Evolutionary conservation across 257 asterid genomes (phyloP), one percentile per base, ranked within the genome.

Genomic region (Striga asiatica): DNA sequence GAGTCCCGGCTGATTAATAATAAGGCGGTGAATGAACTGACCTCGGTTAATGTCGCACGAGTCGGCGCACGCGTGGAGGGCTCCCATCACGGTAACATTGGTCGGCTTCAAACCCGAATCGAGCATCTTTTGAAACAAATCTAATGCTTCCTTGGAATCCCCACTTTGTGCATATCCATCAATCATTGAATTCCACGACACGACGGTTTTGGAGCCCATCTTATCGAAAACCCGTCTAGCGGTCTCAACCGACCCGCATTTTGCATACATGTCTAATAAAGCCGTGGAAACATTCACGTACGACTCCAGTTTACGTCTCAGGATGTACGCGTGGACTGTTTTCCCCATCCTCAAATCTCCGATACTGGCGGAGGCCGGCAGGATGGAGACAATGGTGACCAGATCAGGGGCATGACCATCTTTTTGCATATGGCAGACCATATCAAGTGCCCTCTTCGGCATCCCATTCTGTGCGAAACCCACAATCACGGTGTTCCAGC

Each of bases 141-240:
- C 38, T 39, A 91, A 60, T 1, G 98, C 94, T 56, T 87, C 94
- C 61, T 75, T 77, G 0, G 93, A 73, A 54, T 82, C 66, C 61
- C 92, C 96, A 68, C 49, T 69, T 63, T 83, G 95, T 5, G 95
- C 82, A 70, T 80, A 78, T 17, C 95, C 98, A 65, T 87, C 96
- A 21, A 91, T 82, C 87, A 91, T 78, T 0, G 96, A 73, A 54
- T 91, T 91, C 96, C 94, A 77, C 1, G 96, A 87, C 16, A 91
- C 96, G 13, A 84, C 92, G 1, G 85, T 76, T 76, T 61, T 81
- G 4, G 63, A 61, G 53, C 59, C 66, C 85, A 91, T 91, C 47
- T 64, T 51, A 53, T 87, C 94, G 38, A 91, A 91, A 39, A 84
- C 65, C 70, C 43, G 31, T 3, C 87, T 64, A 3, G 89, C 85